Evolutionary conservation across 495 filamentous ascomycete genomes (phyloP), one percentile per base, ranked within the genome.

Genomic region (Hypoxylon intermedium): DNA sequence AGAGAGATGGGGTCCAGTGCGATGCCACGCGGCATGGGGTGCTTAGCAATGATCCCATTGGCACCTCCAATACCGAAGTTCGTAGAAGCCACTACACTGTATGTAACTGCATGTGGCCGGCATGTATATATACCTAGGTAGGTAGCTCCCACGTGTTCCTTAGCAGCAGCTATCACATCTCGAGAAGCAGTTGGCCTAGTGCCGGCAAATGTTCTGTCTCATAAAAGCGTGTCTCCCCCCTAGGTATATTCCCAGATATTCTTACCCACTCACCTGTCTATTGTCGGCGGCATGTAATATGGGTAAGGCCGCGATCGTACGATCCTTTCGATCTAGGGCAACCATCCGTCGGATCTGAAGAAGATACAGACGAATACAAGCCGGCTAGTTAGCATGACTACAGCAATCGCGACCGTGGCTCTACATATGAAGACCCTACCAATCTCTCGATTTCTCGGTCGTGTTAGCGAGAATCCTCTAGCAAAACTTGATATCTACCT

Each of bases 11-110:
- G 49, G 49, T 49, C 43, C 5, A 49, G 16, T 40, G 13, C 28
- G 34, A 56, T 49, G 57, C 52, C 56, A 28, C 56, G 51, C 62
- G 56, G 53, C 60, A 49, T 48, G 19, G 41, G 43, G 0, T 34
- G 4, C 34, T 13, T 9, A 44, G 33, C 33, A 34, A 52, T 55
- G 9, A 56, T 56, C 52, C 52, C 36, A 60, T 60, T 60, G 55
- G 56, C 26, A 56, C 34, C 28, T 12, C 12, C 2, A 16, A 36
- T 33, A 30, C 60, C 33, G 45, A 47, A 46, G 12, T 46, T 36
- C 42, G 34, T 60, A 65, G 45, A 60, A 48, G 54, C 49, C 44
- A 40, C 30, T n/a, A n/a, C 44, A 40, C 24, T 15, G 33, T 31
- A 33, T 41, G 40, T 34, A 50, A 50, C 19, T 51, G 43, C 37